Evolutionary conservation across 129 eudicot species (phyloP).

Genomic region (Flaveria bidentis): DNA sequence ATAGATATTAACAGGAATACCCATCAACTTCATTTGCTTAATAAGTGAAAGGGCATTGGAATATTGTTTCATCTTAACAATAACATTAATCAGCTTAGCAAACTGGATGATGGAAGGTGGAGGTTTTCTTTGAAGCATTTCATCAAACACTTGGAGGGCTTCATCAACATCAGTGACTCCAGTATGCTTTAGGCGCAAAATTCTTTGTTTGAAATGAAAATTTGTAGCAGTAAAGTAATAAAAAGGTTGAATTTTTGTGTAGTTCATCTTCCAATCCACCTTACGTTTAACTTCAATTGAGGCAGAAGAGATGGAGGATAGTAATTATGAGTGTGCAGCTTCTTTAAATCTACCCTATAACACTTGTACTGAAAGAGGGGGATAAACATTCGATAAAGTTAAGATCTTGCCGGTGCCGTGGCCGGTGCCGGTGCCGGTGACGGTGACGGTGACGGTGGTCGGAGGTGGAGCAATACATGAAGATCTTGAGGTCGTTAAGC

Average conservation of each 20-base stretch:
- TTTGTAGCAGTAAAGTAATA: neutral
- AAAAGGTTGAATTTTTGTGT: neutral
- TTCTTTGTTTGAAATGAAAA: neutral
- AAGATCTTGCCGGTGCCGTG: no score
- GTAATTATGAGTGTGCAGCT: no score
- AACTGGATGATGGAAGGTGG: constrained; percentile 37
- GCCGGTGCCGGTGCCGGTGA: no score
- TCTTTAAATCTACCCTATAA: no score
- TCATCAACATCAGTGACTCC: constrained; percentile 29
- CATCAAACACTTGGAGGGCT: constrained; percentile 43
- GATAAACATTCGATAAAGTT: no score
- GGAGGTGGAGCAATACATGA: no score
- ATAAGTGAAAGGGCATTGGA: constrained; percentile 29
- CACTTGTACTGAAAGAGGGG: no score
- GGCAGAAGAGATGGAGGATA: no score
- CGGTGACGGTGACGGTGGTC: no score
- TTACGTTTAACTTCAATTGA: no score
- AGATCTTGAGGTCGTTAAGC: no score
- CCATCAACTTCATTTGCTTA: constrained; percentile 17
- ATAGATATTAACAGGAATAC: constrained; percentile 25
- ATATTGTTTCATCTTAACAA: constrained; percentile 42
- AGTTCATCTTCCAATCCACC: neutral
- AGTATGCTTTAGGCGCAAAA: neutral
- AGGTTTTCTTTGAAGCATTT: constrained; percentile 43
- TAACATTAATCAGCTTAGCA: constrained; percentile 18